Base-by-base conservation (phyloP, 2,329 filamentous ascomycete genomes). In the Xylogone sp. region DNA sequence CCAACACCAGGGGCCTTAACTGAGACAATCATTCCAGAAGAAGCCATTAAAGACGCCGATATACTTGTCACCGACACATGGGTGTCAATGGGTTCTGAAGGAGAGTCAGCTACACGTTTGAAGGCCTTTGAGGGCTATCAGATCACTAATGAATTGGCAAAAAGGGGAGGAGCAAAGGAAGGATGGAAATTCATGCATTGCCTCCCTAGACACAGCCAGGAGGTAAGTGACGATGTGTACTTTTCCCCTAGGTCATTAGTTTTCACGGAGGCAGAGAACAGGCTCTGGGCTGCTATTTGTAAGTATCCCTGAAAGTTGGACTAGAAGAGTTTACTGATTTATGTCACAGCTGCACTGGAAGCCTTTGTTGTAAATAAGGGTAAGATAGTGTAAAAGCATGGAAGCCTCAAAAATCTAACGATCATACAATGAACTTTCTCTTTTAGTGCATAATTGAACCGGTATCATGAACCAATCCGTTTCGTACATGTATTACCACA, bases 131-230 rank as follows among this genome's bases (percentile, higher is more conserved):
- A 81, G 24, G 92, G 93, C 13, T 99, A 92, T 72, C 93, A 97
- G 68, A 88, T 99, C 64, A 97, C 93, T 2, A 81, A 85, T 45
- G 88, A 94, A 43, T 76, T 99, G 59, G 93, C 91, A 1, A 81
- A 86, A 70, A 79, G 85, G 46, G 92, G 91, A 43, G 92, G 90
- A 19, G 94, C 94, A 42, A 96, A 94, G 69, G 77, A 87, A 13
- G 81, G 81, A 56, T 99, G 94, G 94, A 91, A 90, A 71, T 99
- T 99, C 69, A 97, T 99, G 94, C 94, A 99, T 75, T 99, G 94
- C 69, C 72, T 99, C 53, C 94, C 94, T 13, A 82, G 94, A 56
- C 92, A 99, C 67, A 82, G 82, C 0, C 93, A 99, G 69, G 94
- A 99, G 73, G 94, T 99, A 29, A 84, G 81, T 52, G 93, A 99